phyloP scores from a whole-genome alignment of 2,329 filamentous ascomycete genomes.

The Botryotinia narcissicola region DNA sequence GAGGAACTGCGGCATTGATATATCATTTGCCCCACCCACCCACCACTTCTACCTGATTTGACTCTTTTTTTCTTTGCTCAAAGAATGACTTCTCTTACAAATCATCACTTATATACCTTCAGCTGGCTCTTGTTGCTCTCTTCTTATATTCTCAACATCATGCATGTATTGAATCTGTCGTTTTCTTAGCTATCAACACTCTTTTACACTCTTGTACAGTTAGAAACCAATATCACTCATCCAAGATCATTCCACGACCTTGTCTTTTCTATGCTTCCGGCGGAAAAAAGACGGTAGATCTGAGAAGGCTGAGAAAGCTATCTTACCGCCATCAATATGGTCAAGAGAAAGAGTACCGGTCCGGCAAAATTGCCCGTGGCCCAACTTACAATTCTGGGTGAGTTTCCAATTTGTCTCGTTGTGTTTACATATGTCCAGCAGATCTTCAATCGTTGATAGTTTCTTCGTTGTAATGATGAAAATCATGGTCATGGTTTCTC shows the following conservation, averaged over 20 bases:
- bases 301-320: background rate
- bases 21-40: background rate
- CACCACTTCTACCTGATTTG: background rate
- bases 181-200: background rate
- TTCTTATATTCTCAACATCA: background rate
- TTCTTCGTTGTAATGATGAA: conserved; percentile 9
- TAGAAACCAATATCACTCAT: no score
- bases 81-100: background rate
- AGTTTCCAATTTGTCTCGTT: conserved; percentile 35
- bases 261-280: background rate
- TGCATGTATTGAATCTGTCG: background rate
- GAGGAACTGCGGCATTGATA: background rate
- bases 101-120: background rate
- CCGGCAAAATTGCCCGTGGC: conserved; percentile 66
- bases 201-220: no score
- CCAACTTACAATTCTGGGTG: conserved; percentile 77
- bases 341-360: conserved; percentile 32
- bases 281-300: background rate
- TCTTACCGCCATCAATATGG: conserved; percentile 22
- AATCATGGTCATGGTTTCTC: background rate
- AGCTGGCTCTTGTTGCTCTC: background rate
- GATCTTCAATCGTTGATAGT: conserved; percentile 20
- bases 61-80: background rate
- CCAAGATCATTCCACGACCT: background rate
- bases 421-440: conserved; percentile 1